Conservation (phyloP, 768 basidiomycete species). For the Termitomyces sp. region DNA sequence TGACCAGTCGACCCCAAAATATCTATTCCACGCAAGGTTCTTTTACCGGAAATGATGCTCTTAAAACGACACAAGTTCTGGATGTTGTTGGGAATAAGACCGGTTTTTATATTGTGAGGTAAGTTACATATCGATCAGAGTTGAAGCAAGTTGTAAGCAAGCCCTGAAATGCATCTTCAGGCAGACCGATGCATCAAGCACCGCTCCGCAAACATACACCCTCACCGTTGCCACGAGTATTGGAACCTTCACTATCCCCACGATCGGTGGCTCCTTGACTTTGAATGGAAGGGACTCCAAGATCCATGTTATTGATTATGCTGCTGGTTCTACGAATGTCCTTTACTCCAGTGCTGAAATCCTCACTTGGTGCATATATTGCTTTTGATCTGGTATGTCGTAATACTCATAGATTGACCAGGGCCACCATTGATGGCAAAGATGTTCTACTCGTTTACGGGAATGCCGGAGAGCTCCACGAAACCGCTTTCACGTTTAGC, state of each 20-base stretch:
- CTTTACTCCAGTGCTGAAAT: constrained; percentile 49
- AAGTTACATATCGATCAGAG: not conserved
- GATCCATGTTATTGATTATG: constrained; percentile 47
- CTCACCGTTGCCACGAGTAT: constrained; percentile 43
- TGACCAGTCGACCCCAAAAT: constrained; percentile 44
- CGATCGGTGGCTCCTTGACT: constrained; percentile 37
- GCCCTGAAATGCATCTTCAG: constrained; percentile 13
- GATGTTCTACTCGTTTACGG: constrained; percentile 47
- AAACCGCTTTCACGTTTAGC: constrained; percentile 42
- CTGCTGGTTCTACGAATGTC: constrained; percentile 38
- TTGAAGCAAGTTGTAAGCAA: not conserved
- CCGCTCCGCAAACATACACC: constrained; percentile 36
- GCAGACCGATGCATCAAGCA: constrained; percentile 37
- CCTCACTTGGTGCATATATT: constrained; percentile 37
- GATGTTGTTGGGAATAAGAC: constrained; percentile 46
- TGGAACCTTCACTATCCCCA: constrained; percentile 38
- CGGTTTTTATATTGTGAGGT: constrained; percentile 45
- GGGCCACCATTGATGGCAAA: constrained; percentile 46
- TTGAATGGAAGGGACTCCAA: constrained; percentile 53
- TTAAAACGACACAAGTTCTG: constrained; percentile 46
- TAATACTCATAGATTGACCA: constrained; percentile 10
- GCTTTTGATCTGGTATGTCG: not conserved
- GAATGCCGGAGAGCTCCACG: constrained; percentile 43
- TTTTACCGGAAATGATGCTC: constrained; percentile 44
- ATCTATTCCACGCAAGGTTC: constrained; percentile 35